Evolutionary conservation across 768 basidiomycete genomes (phyloP), one percentile per base, ranked within the genome.

Genomic region (Cubamyces sp.): DNA sequence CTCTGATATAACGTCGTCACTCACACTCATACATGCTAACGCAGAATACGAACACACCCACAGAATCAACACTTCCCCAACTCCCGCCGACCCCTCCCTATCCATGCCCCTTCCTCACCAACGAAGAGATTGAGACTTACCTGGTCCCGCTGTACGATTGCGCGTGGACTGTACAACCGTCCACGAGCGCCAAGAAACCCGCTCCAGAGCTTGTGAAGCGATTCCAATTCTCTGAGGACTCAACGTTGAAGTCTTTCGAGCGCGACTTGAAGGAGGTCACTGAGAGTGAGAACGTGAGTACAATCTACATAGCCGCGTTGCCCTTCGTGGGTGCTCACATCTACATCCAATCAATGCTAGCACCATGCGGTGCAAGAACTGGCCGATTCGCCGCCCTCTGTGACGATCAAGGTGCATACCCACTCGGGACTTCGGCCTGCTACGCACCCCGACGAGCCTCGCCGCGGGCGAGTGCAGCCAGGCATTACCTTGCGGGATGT

Each of bases 401-500:
- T 60, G 14, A 34, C 54, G 16, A 49, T 64, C 19, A 57, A 43
- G 11, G 58, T 57, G 39, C 66, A 46, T 40, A 65, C 61, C 5
- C 58, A 53, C 57, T 60, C 41, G 3, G 62, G 19, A 43, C 49
- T 57, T n/a, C 56, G 50, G 14, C 57, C 47, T 11, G 15, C 57
- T 4, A 1, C 34, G 5, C 9, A 25, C 21, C 42, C 25, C 0
- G 59, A 49, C 12, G 61, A 58, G 42, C 54, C 46, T 45, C 67
- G 30, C 48, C 56, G 59, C 61, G 63, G 54, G 41, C 74, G 63
- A 3, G 41, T 51, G 1, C 34, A 41, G 30, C 75, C 82, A 0
- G 80, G 83, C 14, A 77, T 85, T 46, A 85, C 85, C 0, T 67
- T 73, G 5, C 81, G 81, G 30, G 85, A 87, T 63, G 57, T 84